Base-by-base conservation (phyloP, 179 eudicot genomes). In the Patellifolia procumbens region DNA sequence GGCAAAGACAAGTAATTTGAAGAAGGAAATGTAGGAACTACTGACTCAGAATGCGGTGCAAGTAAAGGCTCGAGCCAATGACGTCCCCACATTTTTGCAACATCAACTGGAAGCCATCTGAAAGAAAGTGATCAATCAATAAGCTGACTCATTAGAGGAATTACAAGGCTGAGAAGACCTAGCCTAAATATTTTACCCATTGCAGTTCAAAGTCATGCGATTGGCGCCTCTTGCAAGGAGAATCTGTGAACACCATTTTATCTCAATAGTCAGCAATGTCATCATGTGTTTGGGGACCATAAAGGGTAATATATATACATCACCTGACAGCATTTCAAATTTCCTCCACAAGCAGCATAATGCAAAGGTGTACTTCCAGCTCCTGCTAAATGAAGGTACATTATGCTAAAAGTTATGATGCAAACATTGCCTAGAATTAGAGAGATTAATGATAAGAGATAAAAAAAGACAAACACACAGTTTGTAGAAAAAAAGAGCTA, bases 341-440 rank as follows among this genome's bases (percentile, higher is more conserved):
- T 92, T 66, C 98, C 98, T 45, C 97, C 98, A 83, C 95, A 92
- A 69, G 98, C 98, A 85, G 97, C 98, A 87, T 92, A 91, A 84
- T 94, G 98, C 91, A 92, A 86, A 72, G 98, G 97, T 73, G 97
- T 88, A 85, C 98, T 94, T 74, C 98, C 98, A 81, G 98, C 93
- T 76, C 98, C 98, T 94, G 76, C 29, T 79, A 64, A 52, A 55
- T 20, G n/a, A 75, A 42, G 43, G 5, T 15, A 16, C 45, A 6
- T 63, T 31, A 46, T 49, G 49, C 60, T n/a, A 48, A 70, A 75
- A 67, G 39, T 52, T 56, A 1, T 28, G 12, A 72, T 29, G 70
- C 49, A 31, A 60, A 62, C 20, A 53, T 16, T 26, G 28, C 49
- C n/a, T 22, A 4, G 22, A 28, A 61, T 72, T n/a, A n/a, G n/a